Evolutionary conservation across 2,329 filamentous ascomycete species (phyloP), one percentile per base, ranked within the genome.

Genomic region (Coniochaeta pulveracea): DNA sequence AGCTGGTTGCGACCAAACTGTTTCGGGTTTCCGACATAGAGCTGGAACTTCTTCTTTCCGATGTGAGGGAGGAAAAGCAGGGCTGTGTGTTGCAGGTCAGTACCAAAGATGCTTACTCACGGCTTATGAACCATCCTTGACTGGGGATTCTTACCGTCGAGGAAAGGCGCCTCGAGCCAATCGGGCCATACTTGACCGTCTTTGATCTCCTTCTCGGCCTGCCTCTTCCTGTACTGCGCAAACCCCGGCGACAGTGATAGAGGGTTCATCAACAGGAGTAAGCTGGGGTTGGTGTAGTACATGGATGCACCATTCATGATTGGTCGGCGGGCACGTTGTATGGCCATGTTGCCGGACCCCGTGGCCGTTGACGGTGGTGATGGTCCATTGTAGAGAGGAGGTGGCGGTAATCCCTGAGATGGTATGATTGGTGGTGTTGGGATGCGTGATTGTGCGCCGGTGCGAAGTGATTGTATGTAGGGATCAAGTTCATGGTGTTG

Each of bases 1-100:
- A 82, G 63, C 67, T 80, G 78, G 55, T 82, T 82, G 31, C 77
- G 71, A 4, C 77, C 76, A 43, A 76, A 72, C 24, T 72, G 69
- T 48, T 75, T 71, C 18, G 22, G 22, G 18, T 31, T 19, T 17
- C 28, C 28, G 19, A 19, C 28, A 22, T 71, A 67, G 40, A 69
- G 66, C 56, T 76, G 76, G 48, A 75, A 77, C 56, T 81, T 81
- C 46, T 72, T 68, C 33, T 75, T 64, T 19, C 74, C 74, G 66
- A 81, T 77, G 10, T 19, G 28, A 27, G 76, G 76, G 50, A 81
- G 76, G 31, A 77, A 58, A 32, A 80, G 57, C 10, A 80, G 64
- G 35, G 76, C 76, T 80, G 39, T 17, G 17, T 12, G 18, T 6
- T 38, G 18, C 3, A 14, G 11, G 18, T 31, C 12, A 31, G 28